These are phyloP conservation scores for Ophiocordyceps camponoti-rufipedis DNA, from an alignment of 2,329 filamentous ascomycete genomes.

Conservation along the genomic window DNA sequence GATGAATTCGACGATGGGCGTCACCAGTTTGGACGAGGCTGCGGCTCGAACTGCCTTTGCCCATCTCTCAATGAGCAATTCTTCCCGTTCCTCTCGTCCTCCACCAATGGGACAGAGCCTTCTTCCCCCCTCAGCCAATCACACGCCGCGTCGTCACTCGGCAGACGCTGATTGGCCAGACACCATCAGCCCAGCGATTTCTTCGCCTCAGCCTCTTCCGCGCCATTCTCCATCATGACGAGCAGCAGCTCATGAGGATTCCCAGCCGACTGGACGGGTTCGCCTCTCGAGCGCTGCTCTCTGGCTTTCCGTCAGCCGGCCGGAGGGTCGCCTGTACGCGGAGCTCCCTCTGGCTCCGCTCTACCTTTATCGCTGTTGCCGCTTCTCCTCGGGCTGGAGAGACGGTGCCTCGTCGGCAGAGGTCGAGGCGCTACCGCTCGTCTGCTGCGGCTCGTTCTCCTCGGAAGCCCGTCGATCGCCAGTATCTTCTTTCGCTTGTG, in stretches of 20 bases:
- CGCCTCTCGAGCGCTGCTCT: conserved; percentile 37
- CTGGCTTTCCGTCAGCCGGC: conserved; percentile 21
- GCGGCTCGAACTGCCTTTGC: no score
- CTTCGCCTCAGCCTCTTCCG: not conserved
- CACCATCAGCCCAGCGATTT: not conserved
- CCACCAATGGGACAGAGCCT: no score
- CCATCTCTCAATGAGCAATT: no score
- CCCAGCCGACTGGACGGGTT: conserved; percentile 39
- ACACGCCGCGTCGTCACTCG: no score
- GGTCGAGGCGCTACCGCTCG: conserved; percentile 9
- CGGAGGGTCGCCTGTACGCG: conserved; percentile 12
- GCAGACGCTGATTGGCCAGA: not conserved
- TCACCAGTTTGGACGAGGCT: no score
- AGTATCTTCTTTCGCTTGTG: conserved; percentile 34
- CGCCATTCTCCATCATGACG: conserved; percentile 18
- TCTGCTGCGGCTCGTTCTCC: conserved; percentile 5
- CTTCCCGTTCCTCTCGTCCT: not conserved
- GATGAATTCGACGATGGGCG: no score
- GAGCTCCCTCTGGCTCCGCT: conserved; percentile 21
- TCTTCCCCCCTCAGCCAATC: no score
- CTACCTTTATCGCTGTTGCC: conserved; percentile 17
- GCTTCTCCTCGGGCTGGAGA: conserved; percentile 5
- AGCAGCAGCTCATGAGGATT: conserved; percentile 41
- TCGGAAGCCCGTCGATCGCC: conserved; percentile 9
- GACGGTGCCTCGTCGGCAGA: conserved; percentile 5